Conservation (phyloP, 139 green algal genomes). For the Chlorella vulgaris region DNA sequence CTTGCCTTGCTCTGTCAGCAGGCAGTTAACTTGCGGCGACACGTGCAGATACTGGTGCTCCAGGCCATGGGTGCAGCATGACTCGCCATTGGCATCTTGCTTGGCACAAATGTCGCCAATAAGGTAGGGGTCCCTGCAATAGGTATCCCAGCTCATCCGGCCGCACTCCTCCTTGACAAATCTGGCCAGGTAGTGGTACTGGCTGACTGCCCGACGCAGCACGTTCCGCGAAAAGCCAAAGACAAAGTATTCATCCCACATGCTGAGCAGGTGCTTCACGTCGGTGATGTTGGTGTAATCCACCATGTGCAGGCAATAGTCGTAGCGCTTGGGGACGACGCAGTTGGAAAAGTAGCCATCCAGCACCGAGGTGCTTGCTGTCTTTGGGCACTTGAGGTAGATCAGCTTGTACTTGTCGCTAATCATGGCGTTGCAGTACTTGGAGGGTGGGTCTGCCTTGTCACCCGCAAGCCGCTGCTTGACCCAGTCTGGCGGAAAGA, state of each 20-base stretch:
- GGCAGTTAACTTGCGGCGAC: not conserved
- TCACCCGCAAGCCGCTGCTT: not conserved
- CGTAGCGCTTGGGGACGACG: not conserved
- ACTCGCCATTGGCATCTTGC: not conserved
- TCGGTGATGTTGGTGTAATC: not conserved
- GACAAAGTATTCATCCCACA: constrained; percentile 3
- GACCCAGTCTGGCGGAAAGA: not conserved
- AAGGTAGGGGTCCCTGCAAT: not conserved
- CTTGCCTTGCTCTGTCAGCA: not conserved
- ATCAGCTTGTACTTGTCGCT: constrained; percentile 13
- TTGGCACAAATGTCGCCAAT: constrained; percentile 15
- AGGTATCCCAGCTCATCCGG: not conserved
- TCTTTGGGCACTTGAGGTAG: not conserved
- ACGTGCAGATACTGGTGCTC: constrained; percentile 26
- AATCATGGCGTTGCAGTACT: constrained; percentile 10
- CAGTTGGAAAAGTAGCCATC: not conserved
- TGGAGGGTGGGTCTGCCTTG: not conserved
- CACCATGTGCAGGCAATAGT: not conserved
- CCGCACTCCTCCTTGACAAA: not conserved
- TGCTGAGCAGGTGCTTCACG: not conserved
- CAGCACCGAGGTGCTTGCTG: not conserved
- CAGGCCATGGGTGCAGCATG: not conserved
- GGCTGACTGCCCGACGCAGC: not conserved
- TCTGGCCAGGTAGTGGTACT: not conserved
- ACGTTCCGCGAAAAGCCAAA: not conserved